phyloP scores from a whole-genome alignment of 176 grass and related monocot genomes.

The Oryza meyeriana region DNA sequence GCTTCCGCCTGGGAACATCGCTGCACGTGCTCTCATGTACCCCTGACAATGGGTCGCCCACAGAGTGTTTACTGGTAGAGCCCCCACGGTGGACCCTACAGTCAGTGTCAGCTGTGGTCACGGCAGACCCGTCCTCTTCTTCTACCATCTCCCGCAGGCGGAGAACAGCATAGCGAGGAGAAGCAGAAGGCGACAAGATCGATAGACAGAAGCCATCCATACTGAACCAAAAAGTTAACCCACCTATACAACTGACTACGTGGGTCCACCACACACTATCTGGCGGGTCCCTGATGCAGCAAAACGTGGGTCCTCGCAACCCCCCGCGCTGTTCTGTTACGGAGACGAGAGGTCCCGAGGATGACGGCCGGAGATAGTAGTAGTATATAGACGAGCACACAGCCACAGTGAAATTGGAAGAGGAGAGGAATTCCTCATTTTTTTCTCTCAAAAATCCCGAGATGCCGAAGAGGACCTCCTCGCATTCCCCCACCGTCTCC shows the following conservation, averaged over 20 bases:
- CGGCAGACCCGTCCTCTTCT: not conserved
- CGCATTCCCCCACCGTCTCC: constrained; percentile 55
- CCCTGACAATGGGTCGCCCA: not conserved
- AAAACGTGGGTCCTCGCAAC: not conserved
- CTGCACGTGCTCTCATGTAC: no score
- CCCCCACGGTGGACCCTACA: not conserved
- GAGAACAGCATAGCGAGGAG: not conserved
- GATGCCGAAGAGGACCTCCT: constrained; percentile 62
- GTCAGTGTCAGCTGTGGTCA: not conserved
- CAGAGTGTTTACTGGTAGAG: not conserved
- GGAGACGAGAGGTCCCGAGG: not conserved
- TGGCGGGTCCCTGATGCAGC: not conserved
- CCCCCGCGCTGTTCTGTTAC: not conserved
- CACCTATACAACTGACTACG: not conserved
- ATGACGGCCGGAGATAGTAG: not conserved
- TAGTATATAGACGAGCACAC: not conserved
- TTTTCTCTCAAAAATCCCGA: not conserved
- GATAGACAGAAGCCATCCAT: not conserved
- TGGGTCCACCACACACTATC: not conserved
- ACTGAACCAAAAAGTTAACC: not conserved
- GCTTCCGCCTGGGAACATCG: no score
- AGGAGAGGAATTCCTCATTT: not conserved
- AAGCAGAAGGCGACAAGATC: not conserved
- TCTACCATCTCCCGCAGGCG: not conserved
- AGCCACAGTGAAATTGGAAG: not conserved